A percentile compares a stretch with the other conserved stretches of the same genome.
phyloP scores from a whole-genome alignment of 2,329 filamentous ascomycete species.

The Trichoderma breve region DNA sequence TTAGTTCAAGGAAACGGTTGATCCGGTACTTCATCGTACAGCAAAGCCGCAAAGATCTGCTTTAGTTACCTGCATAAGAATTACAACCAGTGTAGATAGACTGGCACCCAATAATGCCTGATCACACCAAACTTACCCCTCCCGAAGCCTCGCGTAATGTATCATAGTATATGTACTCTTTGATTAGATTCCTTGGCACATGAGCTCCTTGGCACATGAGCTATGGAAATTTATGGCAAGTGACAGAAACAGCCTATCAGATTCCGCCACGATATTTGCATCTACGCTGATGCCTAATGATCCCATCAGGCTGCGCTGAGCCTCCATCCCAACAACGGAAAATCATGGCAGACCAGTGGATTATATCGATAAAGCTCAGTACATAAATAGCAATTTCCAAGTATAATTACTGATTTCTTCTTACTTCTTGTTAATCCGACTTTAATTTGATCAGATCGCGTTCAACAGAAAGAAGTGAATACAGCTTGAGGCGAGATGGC shows the following conservation, averaged over 20 bases:
- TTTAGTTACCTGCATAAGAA: too few species aligned
- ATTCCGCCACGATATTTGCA: not conserved
- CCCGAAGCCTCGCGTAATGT: not conserved
- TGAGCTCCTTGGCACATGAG: too few species aligned
- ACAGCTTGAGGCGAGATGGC: not conserved
- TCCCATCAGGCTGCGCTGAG: not conserved
- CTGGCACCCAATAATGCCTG: too few species aligned
- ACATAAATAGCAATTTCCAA: not conserved
- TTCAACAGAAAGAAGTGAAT: not conserved
- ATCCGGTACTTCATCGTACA: not conserved
- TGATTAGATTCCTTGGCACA: too few species aligned
- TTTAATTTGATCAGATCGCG: not conserved
- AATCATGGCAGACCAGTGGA: not conserved
- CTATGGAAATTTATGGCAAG: too few species aligned
- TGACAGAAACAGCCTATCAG: not conserved
- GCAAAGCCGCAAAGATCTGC: not conserved
- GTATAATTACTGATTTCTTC: not conserved
- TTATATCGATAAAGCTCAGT: not conserved
- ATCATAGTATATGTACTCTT: not conserved
- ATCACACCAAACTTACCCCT: not conserved
- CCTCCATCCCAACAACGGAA: not conserved
- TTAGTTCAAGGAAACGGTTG: not conserved
- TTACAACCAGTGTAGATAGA: too few species aligned
- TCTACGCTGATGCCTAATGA: not conserved
- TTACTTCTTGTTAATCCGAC: not conserved